Conservation (phyloP, 2,329 filamentous ascomycete genomes). For the Aureobasidium sp. region DNA sequence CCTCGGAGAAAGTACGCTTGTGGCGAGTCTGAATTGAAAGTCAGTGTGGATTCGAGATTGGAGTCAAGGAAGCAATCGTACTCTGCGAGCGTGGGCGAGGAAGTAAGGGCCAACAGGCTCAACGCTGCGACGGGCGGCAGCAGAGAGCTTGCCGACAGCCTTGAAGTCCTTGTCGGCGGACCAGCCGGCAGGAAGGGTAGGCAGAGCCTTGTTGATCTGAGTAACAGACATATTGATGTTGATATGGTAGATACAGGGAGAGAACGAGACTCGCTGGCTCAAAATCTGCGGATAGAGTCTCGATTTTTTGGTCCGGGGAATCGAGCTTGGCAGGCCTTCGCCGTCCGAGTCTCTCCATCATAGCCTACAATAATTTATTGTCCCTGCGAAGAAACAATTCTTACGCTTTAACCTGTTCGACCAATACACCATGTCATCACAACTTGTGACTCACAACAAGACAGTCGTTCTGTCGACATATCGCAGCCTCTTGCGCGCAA, state of each 20-base stretch:
- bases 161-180: slow-evolving; percentile 88
- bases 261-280: not conserved
- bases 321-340: not conserved
- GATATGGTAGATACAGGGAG: not conserved
- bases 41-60: not conserved
- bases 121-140: slow-evolving; percentile 75
- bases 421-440: not conserved
- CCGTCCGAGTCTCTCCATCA: not conserved
- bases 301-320: slow-evolving; percentile 8
- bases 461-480: slow-evolving; percentile 69
- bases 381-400: not conserved
- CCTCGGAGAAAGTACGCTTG: slow-evolving; percentile 96
- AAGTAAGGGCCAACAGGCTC: slow-evolving; percentile 97
- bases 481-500: slow-evolving; percentile 71
- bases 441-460: slow-evolving; percentile 21
- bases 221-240: slow-evolving; percentile 55
- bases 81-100: slow-evolving; percentile 87
- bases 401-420: too few relatives aligned
- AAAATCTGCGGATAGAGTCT: slow-evolving; percentile 3
- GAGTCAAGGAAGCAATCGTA: slow-evolving; percentile 36
- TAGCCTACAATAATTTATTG: not conserved
- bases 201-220: slow-evolving; percentile 60
- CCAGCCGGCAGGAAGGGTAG: slow-evolving; percentile 74
- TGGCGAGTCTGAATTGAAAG: slow-evolving; percentile 53
- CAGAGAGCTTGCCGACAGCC: slow-evolving; percentile 66